Conservation (phyloP, 116 monocot genomes). For the Papilionanthe hybrid region DNA sequence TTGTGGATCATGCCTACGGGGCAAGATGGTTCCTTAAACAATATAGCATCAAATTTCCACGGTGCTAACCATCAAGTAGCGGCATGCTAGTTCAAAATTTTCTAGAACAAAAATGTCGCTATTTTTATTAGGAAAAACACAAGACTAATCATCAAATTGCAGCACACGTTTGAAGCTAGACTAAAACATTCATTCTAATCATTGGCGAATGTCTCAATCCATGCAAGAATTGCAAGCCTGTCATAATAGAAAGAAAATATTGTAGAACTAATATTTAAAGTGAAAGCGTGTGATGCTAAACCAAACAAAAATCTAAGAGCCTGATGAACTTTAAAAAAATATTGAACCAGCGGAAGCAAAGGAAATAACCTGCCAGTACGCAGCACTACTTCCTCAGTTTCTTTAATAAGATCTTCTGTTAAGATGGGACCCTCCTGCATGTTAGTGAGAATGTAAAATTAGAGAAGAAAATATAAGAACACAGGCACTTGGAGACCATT, state of each 20-base stretch:
- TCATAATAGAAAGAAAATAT: neutral
- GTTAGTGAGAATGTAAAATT: slow-evolving; percentile 7
- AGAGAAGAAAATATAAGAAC: neutral
- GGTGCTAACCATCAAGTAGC: neutral
- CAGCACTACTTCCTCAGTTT: slow-evolving; percentile 76
- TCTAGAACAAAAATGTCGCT: neutral
- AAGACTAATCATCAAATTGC: neutral
- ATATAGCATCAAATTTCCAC: neutral
- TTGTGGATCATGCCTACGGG: neutral
- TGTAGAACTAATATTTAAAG: no score
- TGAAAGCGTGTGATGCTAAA: neutral
- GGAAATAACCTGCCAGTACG: slow-evolving; percentile 73
- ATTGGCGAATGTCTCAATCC: no score
- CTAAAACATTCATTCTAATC: neutral
- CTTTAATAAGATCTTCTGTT: slow-evolving; percentile 83
- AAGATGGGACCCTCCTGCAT: slow-evolving; percentile 80
- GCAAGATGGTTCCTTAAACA: neutral
- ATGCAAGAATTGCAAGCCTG: neutral
- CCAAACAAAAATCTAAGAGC: slow-evolving; percentile 1
- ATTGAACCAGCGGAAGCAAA: neutral
- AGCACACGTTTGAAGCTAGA: neutral
- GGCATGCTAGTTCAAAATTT: neutral
- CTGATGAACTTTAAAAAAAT: neutral
- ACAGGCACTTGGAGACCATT: neutral
- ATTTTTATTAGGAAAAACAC: slow-evolving; percentile 1